These are phyloP conservation scores for Xylariales sp. DNA, from an alignment of 2,329 filamentous ascomycete genomes.

Conservation along the genomic window DNA sequence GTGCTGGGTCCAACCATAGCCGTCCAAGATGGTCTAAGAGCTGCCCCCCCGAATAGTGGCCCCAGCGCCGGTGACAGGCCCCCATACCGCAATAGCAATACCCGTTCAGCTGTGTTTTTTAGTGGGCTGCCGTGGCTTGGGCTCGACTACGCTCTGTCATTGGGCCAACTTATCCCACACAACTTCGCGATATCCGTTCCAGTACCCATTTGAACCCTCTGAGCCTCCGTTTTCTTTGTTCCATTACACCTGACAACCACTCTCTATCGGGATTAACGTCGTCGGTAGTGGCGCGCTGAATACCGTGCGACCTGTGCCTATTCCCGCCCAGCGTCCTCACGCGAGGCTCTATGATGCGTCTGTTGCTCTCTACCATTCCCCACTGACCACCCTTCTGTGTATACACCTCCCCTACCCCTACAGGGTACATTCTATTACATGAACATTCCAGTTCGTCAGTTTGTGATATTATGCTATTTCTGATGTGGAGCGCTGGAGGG, in stretches of 20 bases:
- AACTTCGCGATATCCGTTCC: constrained; percentile 38
- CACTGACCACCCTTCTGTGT: constrained; percentile 20
- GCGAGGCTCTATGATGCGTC: not conserved
- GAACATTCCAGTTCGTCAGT: constrained; percentile 9
- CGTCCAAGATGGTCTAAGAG: constrained; percentile 20
- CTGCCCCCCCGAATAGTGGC: constrained; percentile 18
- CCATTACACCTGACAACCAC: constrained; percentile 43
- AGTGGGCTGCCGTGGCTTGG: constrained; percentile 36
- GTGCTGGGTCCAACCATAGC: constrained; percentile 17
- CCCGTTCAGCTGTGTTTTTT: constrained; percentile 37
- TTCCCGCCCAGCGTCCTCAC: constrained; percentile 17
- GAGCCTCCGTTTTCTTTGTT: constrained; percentile 35
- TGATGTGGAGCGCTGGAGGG: constrained; percentile 40
- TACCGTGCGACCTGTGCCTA: constrained; percentile 38
- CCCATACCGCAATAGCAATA: constrained; percentile 26
- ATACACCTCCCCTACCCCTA: constrained; percentile 24
- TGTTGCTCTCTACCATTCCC: constrained; percentile 4
- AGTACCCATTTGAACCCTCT: constrained; percentile 29
- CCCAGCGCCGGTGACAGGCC: constrained; percentile 30
- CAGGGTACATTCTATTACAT: constrained; percentile 11
- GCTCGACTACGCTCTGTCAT: constrained; percentile 25
- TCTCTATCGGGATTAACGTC: constrained; percentile 45
- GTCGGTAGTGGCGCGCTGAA: constrained; percentile 49
- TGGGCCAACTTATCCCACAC: constrained; percentile 35
- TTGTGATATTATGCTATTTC: constrained; percentile 32